These are phyloP conservation scores for cucumber (Cucumis sativus) DNA, from an alignment of 306 rosid genomes.

Conservation along the genomic window DNA sequence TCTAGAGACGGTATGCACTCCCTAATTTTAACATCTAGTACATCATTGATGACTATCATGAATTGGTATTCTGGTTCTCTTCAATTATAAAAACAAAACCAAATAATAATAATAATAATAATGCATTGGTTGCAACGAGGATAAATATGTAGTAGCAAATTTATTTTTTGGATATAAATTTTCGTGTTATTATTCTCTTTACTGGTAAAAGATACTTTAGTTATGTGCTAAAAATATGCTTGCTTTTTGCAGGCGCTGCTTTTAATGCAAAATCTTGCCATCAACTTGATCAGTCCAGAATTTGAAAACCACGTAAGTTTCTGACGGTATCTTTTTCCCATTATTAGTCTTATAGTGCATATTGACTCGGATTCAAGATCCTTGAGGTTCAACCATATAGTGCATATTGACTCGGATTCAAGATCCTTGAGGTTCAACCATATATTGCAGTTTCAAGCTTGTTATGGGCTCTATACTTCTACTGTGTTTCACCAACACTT, in stretches of 20 bases:
- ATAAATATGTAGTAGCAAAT: not conserved
- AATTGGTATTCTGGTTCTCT: not conserved
- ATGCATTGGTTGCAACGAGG: not conserved
- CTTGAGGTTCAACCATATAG: not conserved
- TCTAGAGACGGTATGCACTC: slow-evolving; percentile 62
- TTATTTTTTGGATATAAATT: not conserved
- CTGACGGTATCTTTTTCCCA: not conserved
- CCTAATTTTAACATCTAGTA: not conserved
- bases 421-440: not conserved
- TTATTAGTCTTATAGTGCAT: slow-evolving; percentile 1
- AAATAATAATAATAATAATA: no score
- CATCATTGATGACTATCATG: not conserved
- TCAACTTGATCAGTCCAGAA: slow-evolving; percentile 66
- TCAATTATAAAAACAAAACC: no score
- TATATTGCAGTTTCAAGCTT: not conserved
- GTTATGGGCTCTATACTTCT: not conserved
- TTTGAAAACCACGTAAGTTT: slow-evolving; percentile 70
- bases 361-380: not conserved
- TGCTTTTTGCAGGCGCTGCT: slow-evolving; percentile 42
- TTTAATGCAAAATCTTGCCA: slow-evolving; percentile 71
- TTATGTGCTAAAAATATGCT: not conserved
- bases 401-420: not conserved
- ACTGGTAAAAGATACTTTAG: not conserved
- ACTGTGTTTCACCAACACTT: not conserved
- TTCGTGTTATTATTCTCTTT: not conserved